Evolutionary conservation across 208 protist genomes (phyloP), one percentile per base, ranked within the genome.

Genomic region (Leishmania lainsoni): DNA sequence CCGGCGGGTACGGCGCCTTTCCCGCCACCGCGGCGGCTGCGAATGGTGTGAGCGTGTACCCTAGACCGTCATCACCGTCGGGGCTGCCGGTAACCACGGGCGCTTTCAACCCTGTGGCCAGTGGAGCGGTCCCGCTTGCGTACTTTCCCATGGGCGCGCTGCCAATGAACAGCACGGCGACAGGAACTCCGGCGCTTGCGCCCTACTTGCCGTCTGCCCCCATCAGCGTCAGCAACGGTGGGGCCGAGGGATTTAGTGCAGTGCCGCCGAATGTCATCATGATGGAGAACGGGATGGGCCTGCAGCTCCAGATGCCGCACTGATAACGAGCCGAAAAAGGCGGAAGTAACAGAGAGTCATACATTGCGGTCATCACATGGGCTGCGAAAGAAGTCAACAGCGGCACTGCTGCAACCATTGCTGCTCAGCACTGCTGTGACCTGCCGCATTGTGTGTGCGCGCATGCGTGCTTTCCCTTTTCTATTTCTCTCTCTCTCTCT

Each of bases 241-340:
- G 29, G 20, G 61, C 58, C 14, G 56, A 65, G 3, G 58, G 26
- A 29, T 51, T 45, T 35, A 52, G 63, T 32, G 48, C 61, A 12
- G 12, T 81, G 68, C 63, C 78, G 2, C 76, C 76, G 42, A 79
- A 59, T 22, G 45, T 56, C 16, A 63, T 65, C 59, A 77, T 77
- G 35, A 58, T 73, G 32, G 75, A 78, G 39, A 78, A 74, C 42
- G 42, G 52, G 48, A 45, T 78, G 54, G 81, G 70, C 10, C 16
- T 81, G 59, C 81, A 70, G 70, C 66, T 81, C 14, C 81, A 85
- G 59, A 51, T 85, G 29, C 68, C 81, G 42, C 76, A n/a, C 56
- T 75, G 81, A 76, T 14, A 49, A 22, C 35, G 48, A 32, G 49
- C 35, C 22, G 2, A 68, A 1, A 68, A 68, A 68, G 63, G 2